Conservation (phyloP, 2,329 filamentous ascomycete genomes). For the Whalleya microplaca region DNA sequence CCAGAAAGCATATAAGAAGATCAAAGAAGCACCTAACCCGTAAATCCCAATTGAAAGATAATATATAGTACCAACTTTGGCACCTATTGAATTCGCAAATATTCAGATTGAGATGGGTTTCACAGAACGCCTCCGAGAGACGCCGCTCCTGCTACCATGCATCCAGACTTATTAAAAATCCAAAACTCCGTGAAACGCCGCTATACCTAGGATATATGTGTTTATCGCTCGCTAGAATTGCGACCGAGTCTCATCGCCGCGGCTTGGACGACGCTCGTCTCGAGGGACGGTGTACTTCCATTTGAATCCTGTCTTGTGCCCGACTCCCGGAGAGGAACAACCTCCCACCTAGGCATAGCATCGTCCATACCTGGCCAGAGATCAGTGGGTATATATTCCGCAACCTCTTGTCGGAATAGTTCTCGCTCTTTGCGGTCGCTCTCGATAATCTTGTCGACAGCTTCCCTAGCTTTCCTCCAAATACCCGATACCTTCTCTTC, state of each 20-base stretch:
- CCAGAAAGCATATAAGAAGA: constrained; percentile 44
- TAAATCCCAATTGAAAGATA: not conserved
- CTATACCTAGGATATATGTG: constrained; percentile 1
- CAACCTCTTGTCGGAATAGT: constrained; percentile 78
- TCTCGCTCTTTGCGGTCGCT: constrained; percentile 75
- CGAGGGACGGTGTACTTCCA: constrained; percentile 35
- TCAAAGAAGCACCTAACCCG: constrained; percentile 19
- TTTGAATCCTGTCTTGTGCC: constrained; percentile 25
- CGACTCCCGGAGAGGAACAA: constrained; percentile 45
- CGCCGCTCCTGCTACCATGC: constrained; percentile 1
- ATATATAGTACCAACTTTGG: constrained; percentile 3
- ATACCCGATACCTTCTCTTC: constrained; percentile 76
- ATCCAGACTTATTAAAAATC: constrained; percentile 6
- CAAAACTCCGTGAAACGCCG: constrained; percentile 9
- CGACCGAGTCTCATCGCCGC: constrained; percentile 26
- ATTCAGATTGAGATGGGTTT: constrained; percentile 2
- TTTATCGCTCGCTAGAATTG: constrained; percentile 8
- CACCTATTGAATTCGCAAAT: not conserved
- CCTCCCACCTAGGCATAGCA: constrained; percentile 57
- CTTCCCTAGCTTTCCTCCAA: constrained; percentile 76
- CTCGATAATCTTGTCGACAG: constrained; percentile 74
- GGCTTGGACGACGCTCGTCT: constrained; percentile 36
- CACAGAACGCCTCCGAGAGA: constrained; percentile 7
- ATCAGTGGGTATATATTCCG: constrained; percentile 84
- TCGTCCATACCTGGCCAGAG: constrained; percentile 79